Evolutionary conservation across 352 stramenopile genomes (phyloP).

Genomic region (Phytopythium ostracodes): DNA sequence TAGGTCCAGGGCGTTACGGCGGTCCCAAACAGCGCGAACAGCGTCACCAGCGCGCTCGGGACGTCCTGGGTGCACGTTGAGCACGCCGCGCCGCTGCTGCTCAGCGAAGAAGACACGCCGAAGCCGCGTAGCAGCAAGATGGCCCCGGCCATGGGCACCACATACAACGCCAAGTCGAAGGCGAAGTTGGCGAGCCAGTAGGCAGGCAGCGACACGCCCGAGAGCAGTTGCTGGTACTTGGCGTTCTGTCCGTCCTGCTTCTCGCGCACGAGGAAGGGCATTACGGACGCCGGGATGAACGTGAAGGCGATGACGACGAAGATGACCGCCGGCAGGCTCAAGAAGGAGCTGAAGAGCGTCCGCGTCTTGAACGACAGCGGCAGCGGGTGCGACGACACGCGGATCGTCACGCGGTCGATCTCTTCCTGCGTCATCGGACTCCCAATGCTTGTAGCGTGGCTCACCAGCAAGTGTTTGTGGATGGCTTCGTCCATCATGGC

Average conservation of each 20-base stretch:
- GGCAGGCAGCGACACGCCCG: constrained; percentile 87
- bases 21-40: constrained; percentile 63
- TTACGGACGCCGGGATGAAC: constrained; percentile 91
- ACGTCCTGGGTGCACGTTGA: constrained; percentile 43
- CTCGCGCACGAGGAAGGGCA: constrained; percentile 96
- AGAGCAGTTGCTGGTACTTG: constrained; percentile 96
- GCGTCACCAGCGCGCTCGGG: constrained; percentile 33
- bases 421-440: constrained; percentile 5
- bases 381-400: constrained; percentile 50
- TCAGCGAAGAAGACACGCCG: constrained; percentile 51
- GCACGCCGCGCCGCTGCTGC: constrained; percentile 17
- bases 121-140: constrained; percentile 51
- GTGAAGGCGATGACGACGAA: constrained; percentile 92
- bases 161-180: constrained; percentile 91
- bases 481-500: constrained; percentile 55
- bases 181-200: constrained; percentile 97
- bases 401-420: constrained; percentile 20
- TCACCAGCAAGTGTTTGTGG: constrained; percentile 36
- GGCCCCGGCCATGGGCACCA: constrained; percentile 61
- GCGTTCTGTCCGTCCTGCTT: constrained; percentile 88
- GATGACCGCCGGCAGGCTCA: constrained; percentile 72
- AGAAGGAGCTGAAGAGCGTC: constrained; percentile 55
- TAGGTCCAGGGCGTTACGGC: constrained; percentile 66
- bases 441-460: not conserved
- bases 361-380: constrained; percentile 51